Evolutionary conservation across 768 basidiomycete species (phyloP).

Genomic region (Lentinula lateritia): DNA sequence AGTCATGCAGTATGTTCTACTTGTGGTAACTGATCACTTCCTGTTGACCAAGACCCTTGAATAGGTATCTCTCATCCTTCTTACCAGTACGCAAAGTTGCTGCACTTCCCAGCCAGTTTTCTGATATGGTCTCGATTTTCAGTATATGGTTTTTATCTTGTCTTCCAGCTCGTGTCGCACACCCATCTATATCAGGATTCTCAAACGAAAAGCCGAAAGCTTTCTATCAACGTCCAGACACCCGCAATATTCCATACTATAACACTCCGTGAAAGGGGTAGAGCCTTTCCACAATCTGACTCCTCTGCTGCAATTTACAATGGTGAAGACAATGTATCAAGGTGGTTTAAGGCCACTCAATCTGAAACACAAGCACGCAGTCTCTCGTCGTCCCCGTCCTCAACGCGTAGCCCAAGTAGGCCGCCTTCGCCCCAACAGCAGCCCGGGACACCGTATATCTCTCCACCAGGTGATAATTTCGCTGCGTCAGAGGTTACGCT

Average conservation of each 20-base stretch:
- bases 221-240: slow-evolving; percentile 26
- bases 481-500: slow-evolving; percentile 8
- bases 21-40: neutral
- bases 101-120: neutral
- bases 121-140: neutral
- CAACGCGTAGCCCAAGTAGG: neutral
- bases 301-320: slow-evolving; percentile 6
- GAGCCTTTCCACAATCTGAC: slow-evolving; percentile 10
- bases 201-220: slow-evolving; percentile 34
- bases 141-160: slow-evolving; percentile 69
- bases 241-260: slow-evolving; percentile 23
- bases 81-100: slow-evolving; percentile 53
- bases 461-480: neutral
- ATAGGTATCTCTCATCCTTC: slow-evolving; percentile 69
- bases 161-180: slow-evolving; percentile 81
- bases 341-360: slow-evolving; percentile 2
- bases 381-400: neutral
- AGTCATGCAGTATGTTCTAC: slow-evolving; percentile 61
- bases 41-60: neutral
- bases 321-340: neutral
- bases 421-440: neutral
- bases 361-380: neutral
- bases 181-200: slow-evolving; percentile 58
- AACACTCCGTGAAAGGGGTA: slow-evolving; percentile 14
- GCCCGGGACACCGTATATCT: slow-evolving; percentile 5